Conservation (phyloP, 2,329 filamentous ascomycete genomes). For the Teratosphaeria pseudoeucalypti region DNA sequence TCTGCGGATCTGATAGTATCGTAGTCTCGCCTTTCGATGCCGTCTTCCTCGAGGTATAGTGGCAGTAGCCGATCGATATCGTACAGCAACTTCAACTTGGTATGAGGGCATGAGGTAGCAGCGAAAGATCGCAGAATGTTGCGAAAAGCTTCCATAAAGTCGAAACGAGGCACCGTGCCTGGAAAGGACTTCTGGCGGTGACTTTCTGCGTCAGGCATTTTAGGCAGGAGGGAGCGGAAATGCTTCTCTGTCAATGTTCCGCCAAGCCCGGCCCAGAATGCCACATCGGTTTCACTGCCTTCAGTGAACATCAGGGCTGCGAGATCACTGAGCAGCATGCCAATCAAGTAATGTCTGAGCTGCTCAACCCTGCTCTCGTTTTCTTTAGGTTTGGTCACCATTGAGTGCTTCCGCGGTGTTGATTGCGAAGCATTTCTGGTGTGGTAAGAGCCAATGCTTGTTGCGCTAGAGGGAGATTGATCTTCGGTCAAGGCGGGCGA, state of each 20-base stretch:
- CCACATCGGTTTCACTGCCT: slow-evolving; percentile 85
- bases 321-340: slow-evolving; percentile 78
- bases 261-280: slow-evolving; percentile 58
- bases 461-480: slow-evolving; percentile 53
- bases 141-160: slow-evolving; percentile 66
- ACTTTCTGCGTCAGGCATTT: background rate
- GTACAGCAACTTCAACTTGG: slow-evolving; percentile 72
- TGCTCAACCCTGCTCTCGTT: slow-evolving; percentile 24
- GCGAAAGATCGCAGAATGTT: slow-evolving; percentile 77
- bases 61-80: slow-evolving; percentile 63
- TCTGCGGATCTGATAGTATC: background rate
- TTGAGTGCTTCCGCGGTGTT: background rate
- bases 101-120: slow-evolving; percentile 76
- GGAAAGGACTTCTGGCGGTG: background rate
- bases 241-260: slow-evolving; percentile 26
- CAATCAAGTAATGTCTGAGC: slow-evolving; percentile 58
- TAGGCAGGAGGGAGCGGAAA: slow-evolving; percentile 2
- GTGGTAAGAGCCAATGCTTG: slow-evolving; percentile 39
- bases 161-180: slow-evolving; percentile 10
- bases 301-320: slow-evolving; percentile 76
- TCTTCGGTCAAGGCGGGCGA: slow-evolving; percentile 67
- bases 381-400: background rate
- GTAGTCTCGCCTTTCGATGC: background rate
- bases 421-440: slow-evolving; percentile 4
- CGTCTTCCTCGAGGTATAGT: background rate